Evolutionary conservation across 1,139 yeast genomes (phyloP), one percentile per base, ranked within the genome.

Genomic region (Saccharomyces hybrid): DNA sequence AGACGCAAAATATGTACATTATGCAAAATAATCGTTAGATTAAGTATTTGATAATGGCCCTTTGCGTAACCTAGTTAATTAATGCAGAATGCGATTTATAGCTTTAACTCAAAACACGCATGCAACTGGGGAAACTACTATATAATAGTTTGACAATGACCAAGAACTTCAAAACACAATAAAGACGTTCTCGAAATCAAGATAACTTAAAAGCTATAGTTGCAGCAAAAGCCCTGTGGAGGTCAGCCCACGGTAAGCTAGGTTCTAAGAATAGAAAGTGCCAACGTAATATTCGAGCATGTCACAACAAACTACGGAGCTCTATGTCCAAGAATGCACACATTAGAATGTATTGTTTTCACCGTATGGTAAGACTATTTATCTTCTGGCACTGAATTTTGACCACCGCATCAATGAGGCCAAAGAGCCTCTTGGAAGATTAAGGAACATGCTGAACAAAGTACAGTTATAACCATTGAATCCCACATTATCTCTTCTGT

Each of bases 371-470:
- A 16, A 86, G 98, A 74, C 87, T 90, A 65, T 80, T 80, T 62
- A 96, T 93, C 72, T 97, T 98, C 52, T 78, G 81, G 61, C 88
- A 93, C 68, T 86, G 84, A 75, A 95, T 91, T 54, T 84, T 93
- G 1, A 32, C n/a, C 19, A 3, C 16, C 19, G 38, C 38, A 86
- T 78, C 79, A 81, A 84, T 76, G 85, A 98, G 77, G 89, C 97
- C 50, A 95, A 16, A 16, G 24, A 19, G 8, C 12, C 26, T 11
- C 21, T 19, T 38, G 11, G 44, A 9, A 9, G 6, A 16, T 8
- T 5, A 38, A 38, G 21, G 5, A 19, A 24, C 44, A 7, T 16
- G 44, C 16, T 11, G 4, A 24, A 19, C 19, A 19, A 38, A 16
- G 44, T 38, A 38, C 26, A 9, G 2, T 16, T 11, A 38, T 9